Evolutionary conservation across 169 alveolate species (phyloP), one percentile per base, ranked within the genome.

Genomic region (Plasmodium fragile): DNA sequence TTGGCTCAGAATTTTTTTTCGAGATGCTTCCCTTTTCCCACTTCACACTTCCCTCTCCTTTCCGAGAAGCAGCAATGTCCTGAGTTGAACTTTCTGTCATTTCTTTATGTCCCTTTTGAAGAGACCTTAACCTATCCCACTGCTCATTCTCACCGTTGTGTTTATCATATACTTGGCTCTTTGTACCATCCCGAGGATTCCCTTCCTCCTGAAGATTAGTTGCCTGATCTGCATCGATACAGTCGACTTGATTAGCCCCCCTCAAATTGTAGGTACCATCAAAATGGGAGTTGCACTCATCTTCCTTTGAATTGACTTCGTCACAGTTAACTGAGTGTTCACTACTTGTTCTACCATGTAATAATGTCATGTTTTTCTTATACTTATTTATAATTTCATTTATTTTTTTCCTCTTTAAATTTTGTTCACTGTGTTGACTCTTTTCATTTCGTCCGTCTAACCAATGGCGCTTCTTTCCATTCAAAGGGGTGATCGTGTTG

Each of bases 351-450:
- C 52, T 79, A 2, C 22, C 87, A 4, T n/a, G 79, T 13, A 43
- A 1, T 36, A 36, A 13, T 45, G 71, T 87, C 89, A 87, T 87
- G 41, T 77, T 87, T 87, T 91, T 91, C 52, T 30, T 91, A 45
- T 91, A 91, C 75, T 91, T 91, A 13, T 81, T 91, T 80, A 91
- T 91, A 73, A 91, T 91, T 30, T 91, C 94, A 81, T 81, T 91
- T 70, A 91, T 91, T 91, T 91, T 91, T 91, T 91, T 91, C 59
- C 85, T 80, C 59, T 91, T 91, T 41, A 91, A 80, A 59, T 43
- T 71, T 65, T 39, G 36, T 18, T 80, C 92, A 49, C 59, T 16
- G 13, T 49, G 59, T 49, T 49, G 25, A 11, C 59, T 13, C 25
- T 49, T 49, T 49, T 49, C 59, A 49, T 45, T 49, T 11, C 10